Evolutionary conservation across 2,329 filamentous ascomycete species (phyloP), one percentile per base, ranked within the genome.

Genomic region (Geosmithia morbida): DNA sequence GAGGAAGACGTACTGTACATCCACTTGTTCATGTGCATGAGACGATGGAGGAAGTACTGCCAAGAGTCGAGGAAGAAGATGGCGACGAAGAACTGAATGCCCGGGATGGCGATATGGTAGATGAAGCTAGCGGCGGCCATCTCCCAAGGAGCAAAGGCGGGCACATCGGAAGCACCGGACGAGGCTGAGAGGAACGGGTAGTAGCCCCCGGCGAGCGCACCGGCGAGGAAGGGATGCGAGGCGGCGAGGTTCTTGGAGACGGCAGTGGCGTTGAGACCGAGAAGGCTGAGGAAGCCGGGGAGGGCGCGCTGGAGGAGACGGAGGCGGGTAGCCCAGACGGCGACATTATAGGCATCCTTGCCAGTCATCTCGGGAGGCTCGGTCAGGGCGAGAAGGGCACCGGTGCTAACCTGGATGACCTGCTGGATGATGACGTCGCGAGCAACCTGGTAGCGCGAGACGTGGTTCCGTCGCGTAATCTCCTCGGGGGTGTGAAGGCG

Each of bases 1-100:
- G 19, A n/a, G 40, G 48, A n/a, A 26, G 17, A 76, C 85, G 66
- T 72, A 92, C 87, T 84, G 72, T 97, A 97, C 56, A 98, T 75
- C 85, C 87, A 97, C 65, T 86, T 89, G 70, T 97, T 96, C 70
- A 92, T 74, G 67, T 98, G 92, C 92, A 98, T 98, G 49, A 84
- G 77, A 40, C 92, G 87, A 66, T 98, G 92, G 57, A 90, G 75
- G 67, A 96, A 95, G 68, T 98, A 98, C 63, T 98, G 90, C 92
- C 92, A 98, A 43, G 88, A 92, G 66, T 98, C 92, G 55, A 97
- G 77, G 53, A 94, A 71, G 53, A 78, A 67, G 50, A 90, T 75
- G 20, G 82, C 92, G 45, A 85, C 58, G 49, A 77, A 67, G 59
- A 95, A 85, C 62, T 97, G 90, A 45, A 90, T 48, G 2, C 69